phyloP scores from a whole-genome alignment of 345 rosid species.

The Eucalyptus cloeziana region DNA sequence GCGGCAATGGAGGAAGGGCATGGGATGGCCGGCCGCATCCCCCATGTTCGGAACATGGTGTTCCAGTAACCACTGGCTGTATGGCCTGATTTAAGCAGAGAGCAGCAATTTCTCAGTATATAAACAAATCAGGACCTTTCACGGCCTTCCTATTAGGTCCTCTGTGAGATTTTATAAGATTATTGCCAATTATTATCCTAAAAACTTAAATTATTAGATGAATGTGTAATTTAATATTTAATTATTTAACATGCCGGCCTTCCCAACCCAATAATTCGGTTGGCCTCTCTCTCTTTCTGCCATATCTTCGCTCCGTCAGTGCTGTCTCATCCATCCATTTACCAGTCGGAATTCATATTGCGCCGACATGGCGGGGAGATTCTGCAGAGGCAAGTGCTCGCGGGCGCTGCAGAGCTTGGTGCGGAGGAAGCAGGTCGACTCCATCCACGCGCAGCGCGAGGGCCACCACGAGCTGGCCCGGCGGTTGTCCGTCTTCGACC shows the following conservation, averaged over 20 bases:
- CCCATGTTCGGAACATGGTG: not conserved
- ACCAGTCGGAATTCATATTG: not conserved
- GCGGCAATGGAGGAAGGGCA: not conserved
- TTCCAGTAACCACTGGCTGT: not conserved
- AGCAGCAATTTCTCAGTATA: not conserved
- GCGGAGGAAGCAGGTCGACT: conserved; percentile 76
- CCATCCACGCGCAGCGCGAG: conserved; percentile 12
- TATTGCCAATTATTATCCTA: accelerated
- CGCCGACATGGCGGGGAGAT: not conserved
- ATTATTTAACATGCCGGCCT: too few species aligned
- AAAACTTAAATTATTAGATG: too few species aligned
- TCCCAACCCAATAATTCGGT: not conserved
- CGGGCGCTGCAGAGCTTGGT: conserved; percentile 23
- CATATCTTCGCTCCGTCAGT: not conserved
- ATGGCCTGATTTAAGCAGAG: not conserved
- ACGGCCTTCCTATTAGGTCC: not conserved
- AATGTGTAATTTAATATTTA: too few species aligned
- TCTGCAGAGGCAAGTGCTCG: not conserved
- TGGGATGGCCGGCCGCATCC: not conserved
- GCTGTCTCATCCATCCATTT: not conserved
- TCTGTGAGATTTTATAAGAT: accelerated
- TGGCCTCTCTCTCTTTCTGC: not conserved
- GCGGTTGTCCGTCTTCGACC: conserved; percentile 49
- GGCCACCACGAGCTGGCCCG: conserved; percentile 37
- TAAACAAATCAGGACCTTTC: not conserved